These are phyloP conservation scores for Akebia trifoliata DNA, from an alignment of 164 flowering plant species.

Conservation along the genomic window DNA sequence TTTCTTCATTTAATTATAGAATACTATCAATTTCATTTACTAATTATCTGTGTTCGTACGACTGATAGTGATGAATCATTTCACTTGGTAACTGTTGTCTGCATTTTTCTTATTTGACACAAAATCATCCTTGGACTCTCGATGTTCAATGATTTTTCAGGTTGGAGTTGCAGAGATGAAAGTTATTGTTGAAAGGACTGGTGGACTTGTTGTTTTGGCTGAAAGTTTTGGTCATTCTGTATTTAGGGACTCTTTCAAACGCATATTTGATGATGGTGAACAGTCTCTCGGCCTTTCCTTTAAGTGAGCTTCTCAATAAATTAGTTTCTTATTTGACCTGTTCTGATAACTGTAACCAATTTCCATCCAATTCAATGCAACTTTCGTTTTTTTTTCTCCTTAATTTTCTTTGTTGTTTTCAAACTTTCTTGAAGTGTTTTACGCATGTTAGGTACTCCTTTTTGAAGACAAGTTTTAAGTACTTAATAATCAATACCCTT, in stretches of 20 bases:
- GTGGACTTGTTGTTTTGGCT: conserved; percentile 90
- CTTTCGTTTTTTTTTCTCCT: neutral
- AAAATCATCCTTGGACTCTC: neutral
- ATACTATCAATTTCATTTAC: too few relatives aligned
- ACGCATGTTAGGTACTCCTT: too few relatives aligned
- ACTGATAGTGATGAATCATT: too few relatives aligned
- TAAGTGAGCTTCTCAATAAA: conserved; percentile 57
- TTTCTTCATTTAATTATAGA: too few relatives aligned
- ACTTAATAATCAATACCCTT: too few relatives aligned
- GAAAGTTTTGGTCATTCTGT: conserved; percentile 99
- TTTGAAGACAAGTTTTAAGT: too few relatives aligned
- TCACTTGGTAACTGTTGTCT: neutral
- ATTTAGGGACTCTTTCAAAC: conserved; percentile 88
- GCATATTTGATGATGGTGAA: conserved; percentile 83
- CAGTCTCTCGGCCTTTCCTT: conserved; percentile 88
- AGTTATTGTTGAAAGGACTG: conserved; percentile 82
- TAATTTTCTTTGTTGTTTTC: too few relatives aligned
- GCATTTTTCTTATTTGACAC: neutral
- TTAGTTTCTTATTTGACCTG: neutral
- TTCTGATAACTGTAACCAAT: neutral
- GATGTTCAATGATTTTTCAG: conserved; percentile 28
- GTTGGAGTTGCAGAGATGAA: conserved; percentile 99
- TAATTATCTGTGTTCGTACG: too few relatives aligned
- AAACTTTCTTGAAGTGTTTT: too few relatives aligned
- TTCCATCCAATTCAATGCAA: conserved; percentile 1